Evolutionary conservation across 2,329 filamentous ascomycete species (phyloP).

Genomic region (Colletotrichum agaves): DNA sequence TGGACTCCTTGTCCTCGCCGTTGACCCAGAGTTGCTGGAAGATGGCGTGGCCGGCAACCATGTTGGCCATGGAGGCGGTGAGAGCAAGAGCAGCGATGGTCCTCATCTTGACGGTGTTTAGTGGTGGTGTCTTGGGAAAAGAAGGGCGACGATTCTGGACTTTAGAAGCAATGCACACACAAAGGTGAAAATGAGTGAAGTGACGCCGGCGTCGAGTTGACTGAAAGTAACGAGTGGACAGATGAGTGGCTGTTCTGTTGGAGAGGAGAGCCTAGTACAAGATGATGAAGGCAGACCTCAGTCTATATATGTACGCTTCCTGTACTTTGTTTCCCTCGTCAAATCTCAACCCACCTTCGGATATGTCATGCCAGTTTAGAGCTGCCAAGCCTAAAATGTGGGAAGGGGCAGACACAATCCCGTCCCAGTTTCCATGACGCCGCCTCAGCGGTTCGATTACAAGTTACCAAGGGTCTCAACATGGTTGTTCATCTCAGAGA

Average conservation of each 20-base stretch:
- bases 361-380: slow-evolving; percentile 14
- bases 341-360: slow-evolving; percentile 8
- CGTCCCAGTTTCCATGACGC: slow-evolving; percentile 24
- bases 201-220: slow-evolving; percentile 37
- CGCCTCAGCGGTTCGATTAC: slow-evolving; percentile 21
- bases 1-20: slow-evolving; percentile 41
- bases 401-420: slow-evolving; percentile 25
- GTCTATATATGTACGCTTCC: slow-evolving; percentile 28
- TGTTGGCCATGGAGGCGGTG: slow-evolving; percentile 35
- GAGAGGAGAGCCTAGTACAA: background rate
- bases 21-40: slow-evolving; percentile 62
- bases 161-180: slow-evolving; percentile 31
- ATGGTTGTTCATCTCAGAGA: slow-evolving; percentile 23
- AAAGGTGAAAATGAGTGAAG: slow-evolving; percentile 35
- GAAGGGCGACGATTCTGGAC: slow-evolving; percentile 30
- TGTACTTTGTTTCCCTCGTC: background rate
- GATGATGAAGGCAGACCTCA: background rate
- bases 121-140: slow-evolving; percentile 7
- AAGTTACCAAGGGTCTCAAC: background rate
- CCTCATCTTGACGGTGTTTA: slow-evolving; percentile 33
- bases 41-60: slow-evolving; percentile 55
- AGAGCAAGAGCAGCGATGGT: slow-evolving; percentile 31
- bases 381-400: slow-evolving; percentile 27
- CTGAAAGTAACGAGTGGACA: slow-evolving; percentile 35
- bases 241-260: slow-evolving; percentile 35